Evolutionary conservation across 495 filamentous ascomycete species (phyloP), one percentile per base, ranked within the genome.

Genomic region (Tricharina praecox): DNA sequence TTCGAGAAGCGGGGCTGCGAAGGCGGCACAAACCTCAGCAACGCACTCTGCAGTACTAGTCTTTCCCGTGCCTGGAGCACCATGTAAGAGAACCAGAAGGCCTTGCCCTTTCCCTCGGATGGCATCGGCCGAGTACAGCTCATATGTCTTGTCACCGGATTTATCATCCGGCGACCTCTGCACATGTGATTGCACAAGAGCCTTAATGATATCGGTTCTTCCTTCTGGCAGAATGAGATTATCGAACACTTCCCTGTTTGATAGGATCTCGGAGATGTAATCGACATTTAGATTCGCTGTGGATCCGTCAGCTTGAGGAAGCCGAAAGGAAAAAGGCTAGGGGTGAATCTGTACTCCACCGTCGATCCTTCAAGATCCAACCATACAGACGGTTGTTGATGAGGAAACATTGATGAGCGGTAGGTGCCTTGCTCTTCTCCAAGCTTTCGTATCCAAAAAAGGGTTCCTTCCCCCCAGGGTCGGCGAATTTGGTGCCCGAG

Each of bases 271-370:
- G 49, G 76, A 77, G 57, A 95, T 74, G 10, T 81, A 79, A 0
- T 79, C 84, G 38, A 95, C 77, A 18, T 77, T 79, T 55, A 93
- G 70, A 0, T 88, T 81, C 3, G 92, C 82, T 0, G 86, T 84
- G 13, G 79, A 84, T 15, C 84, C 11, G 92, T 70, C 19, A 88
- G 77, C 58, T 93, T 5, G 34, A 5, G 82, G 52, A 88, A n/a
- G n/a, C n/a, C n/a, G 82, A 43, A 88, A 85, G 1, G 71, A 81
- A 62, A 90, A 90, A 21, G 73, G 70, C 20, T 43, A 13, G 8
- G 11, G 33, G 15, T 39, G 10, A n/a, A 46, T 34, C 28, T 39
- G 23, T 32, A 50, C 48, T n/a, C 48, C 48, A 50, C 34, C 32
- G 38, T 3, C 48, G 51, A 5, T 53, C 58, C 47, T 62, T 64